Base-by-base conservation (phyloP, 331 rosid genomes). In the Arachis monticola region DNA sequence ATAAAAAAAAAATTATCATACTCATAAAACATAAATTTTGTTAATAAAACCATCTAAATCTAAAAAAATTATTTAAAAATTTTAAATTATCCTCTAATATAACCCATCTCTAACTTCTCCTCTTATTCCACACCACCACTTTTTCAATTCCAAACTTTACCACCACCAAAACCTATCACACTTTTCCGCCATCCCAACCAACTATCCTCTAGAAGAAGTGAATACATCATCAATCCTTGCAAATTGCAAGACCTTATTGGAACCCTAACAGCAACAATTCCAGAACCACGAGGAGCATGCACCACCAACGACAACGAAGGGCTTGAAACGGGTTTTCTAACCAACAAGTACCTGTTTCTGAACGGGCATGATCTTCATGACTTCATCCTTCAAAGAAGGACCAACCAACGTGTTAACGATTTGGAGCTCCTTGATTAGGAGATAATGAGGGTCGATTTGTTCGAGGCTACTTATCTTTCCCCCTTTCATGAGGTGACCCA, bases 181-280 rank as follows among this genome's bases (percentile, higher is more conserved):
- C 22, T 17, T 17, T 17, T 17, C 22, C 22, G 22, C 22, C 22
- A 17, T 17, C 22, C 22, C 22, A 17, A 17, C 22, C 22, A 17
- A 17, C 22, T 17, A 80, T 13, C 83, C 83, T 27, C 83, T 67
- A 10, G 83, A 80, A 1, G 83, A 74, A 9, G 83, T 80, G 13
- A 80, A 80, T 38, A 80, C 83, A 53, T 80, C 83, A 0, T 80
- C 83, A 7, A 80, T 80, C 3, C 83, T 80, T 31, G 76, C 83
- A 17, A 74, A 74, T 42, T 80, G 83, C 79, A 80, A 61, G 0
- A 80, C 83, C 80, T 80, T 80, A 46, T 80, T 80, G 83, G 83
- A 53, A 80, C 83, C 76, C 83, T 80, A 61, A 80, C 83, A 6
- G 83, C 83, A 11, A 80, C 83, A 0, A 80, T 80, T 0, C 83